Conservation (phyloP, 352 stramenopile species). For the Thraustochytrium striatum region DNA sequence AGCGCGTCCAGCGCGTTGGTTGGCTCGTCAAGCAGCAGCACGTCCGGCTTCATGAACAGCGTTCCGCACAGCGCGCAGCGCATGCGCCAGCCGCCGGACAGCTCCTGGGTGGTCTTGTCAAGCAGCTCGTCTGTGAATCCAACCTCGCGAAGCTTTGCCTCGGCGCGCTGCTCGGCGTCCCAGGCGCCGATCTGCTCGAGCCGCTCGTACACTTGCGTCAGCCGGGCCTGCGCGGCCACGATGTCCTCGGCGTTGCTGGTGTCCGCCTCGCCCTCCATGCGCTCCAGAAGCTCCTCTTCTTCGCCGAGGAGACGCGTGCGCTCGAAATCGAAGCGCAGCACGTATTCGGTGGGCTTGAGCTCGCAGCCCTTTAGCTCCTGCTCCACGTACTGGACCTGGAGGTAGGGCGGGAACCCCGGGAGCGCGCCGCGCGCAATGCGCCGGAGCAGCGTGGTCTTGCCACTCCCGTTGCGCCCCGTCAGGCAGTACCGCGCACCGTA, state of each 20-base stretch:
- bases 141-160: constrained; percentile 1
- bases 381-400: constrained; percentile 40
- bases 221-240: neutral
- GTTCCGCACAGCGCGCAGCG: constrained; percentile 94
- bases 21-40: constrained; percentile 98
- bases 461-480: constrained; percentile 24
- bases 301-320: constrained; percentile 34
- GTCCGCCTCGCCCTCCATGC: constrained; percentile 28
- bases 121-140: constrained; percentile 79
- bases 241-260: neutral
- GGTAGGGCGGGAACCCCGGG: constrained; percentile 42
- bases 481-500: constrained; percentile 36
- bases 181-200: constrained; percentile 35
- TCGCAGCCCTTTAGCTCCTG: constrained; percentile 43
- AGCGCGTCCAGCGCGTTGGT: constrained; percentile 97
- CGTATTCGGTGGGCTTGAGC: constrained; percentile 37
- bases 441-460: constrained; percentile 39
- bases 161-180: constrained; percentile 28
- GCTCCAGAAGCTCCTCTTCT: constrained; percentile 13
- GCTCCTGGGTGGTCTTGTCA: constrained; percentile 94
- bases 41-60: constrained; percentile 91
- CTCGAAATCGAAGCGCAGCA: constrained; percentile 45
- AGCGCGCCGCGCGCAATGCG: constrained; percentile 26
- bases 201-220: constrained; percentile 36
- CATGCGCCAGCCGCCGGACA: constrained; percentile 96